Conservation (phyloP, 805 yeast species). For the Jamesozyma piceae region DNA sequence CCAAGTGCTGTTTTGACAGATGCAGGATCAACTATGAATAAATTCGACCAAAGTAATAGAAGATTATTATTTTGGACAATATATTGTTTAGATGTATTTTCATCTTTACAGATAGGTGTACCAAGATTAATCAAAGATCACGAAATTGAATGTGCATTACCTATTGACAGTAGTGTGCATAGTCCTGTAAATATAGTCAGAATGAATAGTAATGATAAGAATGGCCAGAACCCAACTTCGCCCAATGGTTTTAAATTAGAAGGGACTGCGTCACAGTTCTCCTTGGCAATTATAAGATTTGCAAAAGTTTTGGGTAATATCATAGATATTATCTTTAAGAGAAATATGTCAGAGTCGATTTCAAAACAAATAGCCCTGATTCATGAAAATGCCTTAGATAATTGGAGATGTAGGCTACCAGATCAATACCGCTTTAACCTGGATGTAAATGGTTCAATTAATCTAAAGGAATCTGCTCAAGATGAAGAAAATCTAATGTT, state of each 20-base stretch:
- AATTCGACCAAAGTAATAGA: slow-evolving; percentile 71
- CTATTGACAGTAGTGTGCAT: slow-evolving; percentile 41
- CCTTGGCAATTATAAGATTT: slow-evolving; percentile 57
- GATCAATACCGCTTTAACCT: slow-evolving; percentile 50
- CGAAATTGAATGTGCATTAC: slow-evolving; percentile 80
- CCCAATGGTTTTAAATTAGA: slow-evolving; percentile 44
- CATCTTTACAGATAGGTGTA: slow-evolving; percentile 69
- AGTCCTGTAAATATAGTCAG: slow-evolving; percentile 34
- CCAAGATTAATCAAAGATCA: slow-evolving; percentile 72
- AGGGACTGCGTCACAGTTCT: slow-evolving; percentile 58
- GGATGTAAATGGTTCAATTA: slow-evolving; percentile 43
- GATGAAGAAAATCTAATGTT: slow-evolving; percentile 43
- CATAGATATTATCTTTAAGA: slow-evolving; percentile 59
- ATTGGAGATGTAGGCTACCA: slow-evolving; percentile 72
- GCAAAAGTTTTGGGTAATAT: slow-evolving; percentile 66
- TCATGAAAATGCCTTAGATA: slow-evolving; percentile 62
- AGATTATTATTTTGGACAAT: slow-evolving; percentile 79
- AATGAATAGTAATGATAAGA: slow-evolving; percentile 49
- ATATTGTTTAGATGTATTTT: slow-evolving; percentile 65
- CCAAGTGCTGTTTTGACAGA: slow-evolving; percentile 70
- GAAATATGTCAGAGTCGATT: slow-evolving; percentile 33
- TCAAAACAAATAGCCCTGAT: slow-evolving; percentile 25
- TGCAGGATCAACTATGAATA: slow-evolving; percentile 56
- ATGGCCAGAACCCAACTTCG: slow-evolving; percentile 7
- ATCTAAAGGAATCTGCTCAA: slow-evolving; percentile 12